Evolutionary conservation across 208 protist genomes (phyloP), one percentile per base, ranked within the genome.

Genomic region (Tritrichomonas foetus): DNA sequence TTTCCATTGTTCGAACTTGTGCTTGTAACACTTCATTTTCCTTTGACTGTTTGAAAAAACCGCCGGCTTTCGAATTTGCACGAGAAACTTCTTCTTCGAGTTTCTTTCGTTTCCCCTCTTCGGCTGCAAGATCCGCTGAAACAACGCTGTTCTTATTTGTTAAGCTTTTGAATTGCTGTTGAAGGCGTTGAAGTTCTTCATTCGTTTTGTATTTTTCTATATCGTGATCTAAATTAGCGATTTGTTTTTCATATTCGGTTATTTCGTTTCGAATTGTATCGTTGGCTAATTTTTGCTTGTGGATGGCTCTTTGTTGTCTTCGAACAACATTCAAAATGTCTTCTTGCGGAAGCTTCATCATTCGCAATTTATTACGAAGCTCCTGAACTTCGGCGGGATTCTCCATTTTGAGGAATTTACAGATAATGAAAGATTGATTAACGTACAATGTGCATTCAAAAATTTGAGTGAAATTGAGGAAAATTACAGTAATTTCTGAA

Each of bases 361-460:
- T 82, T 25, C 74, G 74, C 30, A 82, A 36, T 82, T 82, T 82
- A 36, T 82, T 82, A 8, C 74, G 47, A 82, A 82, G 33, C 30
- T 82, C 74, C 41, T 82, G 74, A 49, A 82, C 74, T 82, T 82
- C 74, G 3, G 74, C 74, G 3, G 74, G 74, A 82, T 82, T 82
- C 41, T 82, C 74, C 74, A 82, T 82, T 82, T 47, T 75, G 36
- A 1, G 11, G 3, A 75, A 75, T n/a, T n/a, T n/a, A n/a, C n/a
- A n/a, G n/a, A n/a, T n/a, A n/a, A n/a, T n/a, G n/a, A n/a, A n/a
- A n/a, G n/a, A n/a, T n/a, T n/a, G n/a, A n/a, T n/a, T n/a, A n/a
- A n/a, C n/a, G n/a, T n/a, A n/a, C n/a, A n/a, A n/a, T n/a, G n/a
- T n/a, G n/a, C n/a, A n/a, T n/a, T n/a, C n/a, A n/a, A n/a, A n/a